A percentile compares a stretch with the other conserved stretches of the same genome.
These are phyloP conservation scores for Fusarium buxicola DNA, from an alignment of 2,329 filamentous ascomycete species.

Conservation along the genomic window DNA sequence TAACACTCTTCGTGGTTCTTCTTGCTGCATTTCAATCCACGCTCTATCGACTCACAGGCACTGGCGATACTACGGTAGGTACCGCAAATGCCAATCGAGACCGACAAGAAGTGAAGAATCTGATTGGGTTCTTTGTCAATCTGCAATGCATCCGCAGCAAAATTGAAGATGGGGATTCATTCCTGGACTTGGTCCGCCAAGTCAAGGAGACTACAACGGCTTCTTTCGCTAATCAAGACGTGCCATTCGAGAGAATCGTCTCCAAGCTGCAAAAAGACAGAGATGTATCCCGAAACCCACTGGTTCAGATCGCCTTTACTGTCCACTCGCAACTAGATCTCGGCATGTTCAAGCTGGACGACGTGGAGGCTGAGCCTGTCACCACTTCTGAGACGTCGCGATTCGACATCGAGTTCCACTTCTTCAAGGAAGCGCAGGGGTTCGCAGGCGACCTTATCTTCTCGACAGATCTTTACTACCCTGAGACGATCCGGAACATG, in stretches of 20 bases:
- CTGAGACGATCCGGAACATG: slow-evolving; percentile 30
- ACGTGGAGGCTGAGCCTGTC: background rate
- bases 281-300: background rate
- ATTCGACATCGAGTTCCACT: slow-evolving; percentile 44
- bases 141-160: slow-evolving; percentile 38
- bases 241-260: slow-evolving; percentile 41
- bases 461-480: slow-evolving; percentile 33
- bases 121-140: slow-evolving; percentile 41
- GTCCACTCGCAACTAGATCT: background rate
- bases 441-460: slow-evolving; percentile 23
- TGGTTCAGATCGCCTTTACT: background rate
- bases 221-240: slow-evolving; percentile 39
- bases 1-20: slow-evolving; percentile 27
- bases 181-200: slow-evolving; percentile 34
- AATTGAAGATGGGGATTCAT: slow-evolving; percentile 23
- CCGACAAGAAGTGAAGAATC: slow-evolving; percentile 24
- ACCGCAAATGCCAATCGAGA: slow-evolving; percentile 31
- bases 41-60: slow-evolving; percentile 41
- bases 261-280: slow-evolving; percentile 12
- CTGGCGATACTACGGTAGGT: slow-evolving; percentile 38
- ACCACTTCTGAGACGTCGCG: too few relatives aligned
- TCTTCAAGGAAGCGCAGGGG: slow-evolving; percentile 22
- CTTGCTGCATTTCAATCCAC: slow-evolving; percentile 41
- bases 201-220: slow-evolving; percentile 16
- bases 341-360: background rate